A percentile compares a stretch with the other conserved stretches of the same genome.
These are phyloP conservation scores for Teunomyces pallodes DNA, from an alignment of 805 yeast genomes.

Conservation along the genomic window DNA sequence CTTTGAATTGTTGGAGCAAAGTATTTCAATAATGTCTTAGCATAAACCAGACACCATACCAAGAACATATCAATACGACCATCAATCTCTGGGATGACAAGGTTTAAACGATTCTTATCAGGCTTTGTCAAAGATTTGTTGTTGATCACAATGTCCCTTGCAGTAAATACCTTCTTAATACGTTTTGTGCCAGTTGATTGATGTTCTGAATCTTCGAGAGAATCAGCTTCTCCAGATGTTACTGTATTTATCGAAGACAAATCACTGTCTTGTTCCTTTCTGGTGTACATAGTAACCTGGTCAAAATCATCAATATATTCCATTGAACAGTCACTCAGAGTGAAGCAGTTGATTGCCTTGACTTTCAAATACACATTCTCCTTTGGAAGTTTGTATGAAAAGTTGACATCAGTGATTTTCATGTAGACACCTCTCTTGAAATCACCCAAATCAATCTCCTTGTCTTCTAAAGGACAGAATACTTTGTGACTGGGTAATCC, in stretches of 20 bases:
- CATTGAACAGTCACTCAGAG: constrained; percentile 37
- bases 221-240: constrained; percentile 16
- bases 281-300: constrained; percentile 20
- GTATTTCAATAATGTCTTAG: constrained; percentile 28
- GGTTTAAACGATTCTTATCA: constrained; percentile 25
- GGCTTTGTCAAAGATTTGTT: constrained; percentile 18
- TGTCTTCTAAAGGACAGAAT: constrained; percentile 18
- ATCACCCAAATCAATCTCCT: constrained; percentile 33
- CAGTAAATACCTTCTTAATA: constrained; percentile 31
- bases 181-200: constrained; percentile 16
- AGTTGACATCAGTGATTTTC: constrained; percentile 17
- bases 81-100: constrained; percentile 35
- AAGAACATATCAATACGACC: constrained; percentile 39
- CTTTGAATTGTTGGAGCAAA: constrained; percentile 33
- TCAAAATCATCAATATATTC: constrained; percentile 37
- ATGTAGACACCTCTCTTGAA: constrained; percentile 38
- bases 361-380: constrained; percentile 20
- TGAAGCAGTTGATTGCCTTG: constrained; percentile 27
- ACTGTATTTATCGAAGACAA: constrained; percentile 27
- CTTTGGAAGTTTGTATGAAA: constrained; percentile 21
- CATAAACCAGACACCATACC: constrained; percentile 42
- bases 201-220: constrained; percentile 3
- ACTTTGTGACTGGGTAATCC: constrained; percentile 34
- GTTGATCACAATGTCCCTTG: constrained; percentile 23
- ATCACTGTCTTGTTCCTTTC: constrained; percentile 26